These are phyloP conservation scores for Rhododendron mucronatum DNA, from an alignment of 148 eudicot species.

Conservation along the genomic window DNA sequence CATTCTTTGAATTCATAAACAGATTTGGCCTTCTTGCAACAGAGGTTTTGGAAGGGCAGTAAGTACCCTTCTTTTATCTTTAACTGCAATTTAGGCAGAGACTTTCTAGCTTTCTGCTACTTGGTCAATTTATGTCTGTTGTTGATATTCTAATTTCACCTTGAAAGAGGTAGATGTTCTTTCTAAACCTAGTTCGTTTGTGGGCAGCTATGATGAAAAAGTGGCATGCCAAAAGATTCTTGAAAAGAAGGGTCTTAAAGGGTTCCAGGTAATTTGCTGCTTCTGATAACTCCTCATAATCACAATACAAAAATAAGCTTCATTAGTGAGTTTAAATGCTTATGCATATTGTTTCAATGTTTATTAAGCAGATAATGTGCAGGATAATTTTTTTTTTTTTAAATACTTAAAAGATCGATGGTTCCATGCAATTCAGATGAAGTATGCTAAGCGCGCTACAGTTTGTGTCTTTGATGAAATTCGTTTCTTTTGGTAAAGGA, in stretches of 20 bases:
- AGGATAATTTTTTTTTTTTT: background rate
- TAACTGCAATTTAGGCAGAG: background rate
- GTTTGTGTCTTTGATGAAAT: background rate
- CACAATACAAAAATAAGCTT: background rate
- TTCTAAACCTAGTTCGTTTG: slow-evolving; percentile 14
- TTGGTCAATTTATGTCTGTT: background rate
- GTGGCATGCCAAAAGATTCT: slow-evolving; percentile 67
- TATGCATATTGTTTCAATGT: background rate
- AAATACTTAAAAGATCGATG: background rate
- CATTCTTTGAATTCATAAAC: slow-evolving; percentile 88
- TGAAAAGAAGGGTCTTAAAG: slow-evolving; percentile 80
- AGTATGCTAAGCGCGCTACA: slow-evolving; percentile 5
- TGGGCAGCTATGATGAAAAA: slow-evolving; percentile 80
- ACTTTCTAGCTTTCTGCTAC: background rate
- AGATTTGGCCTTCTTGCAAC: slow-evolving; percentile 97
- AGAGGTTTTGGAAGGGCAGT: slow-evolving; percentile 66
- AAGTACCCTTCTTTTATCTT: slow-evolving; percentile 20
- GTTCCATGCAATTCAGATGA: slow-evolving; percentile 15
- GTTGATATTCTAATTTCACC: background rate
- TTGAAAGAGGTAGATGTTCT: background rate
- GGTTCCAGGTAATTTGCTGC: slow-evolving; percentile 64
- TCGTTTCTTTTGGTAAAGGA: background rate
- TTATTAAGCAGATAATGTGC: background rate
- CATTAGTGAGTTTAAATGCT: background rate
- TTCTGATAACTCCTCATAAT: background rate